These are phyloP conservation scores for Nicotiana knightiana DNA, from an alignment of 257 asterid genomes.

Conservation along the genomic window DNA sequence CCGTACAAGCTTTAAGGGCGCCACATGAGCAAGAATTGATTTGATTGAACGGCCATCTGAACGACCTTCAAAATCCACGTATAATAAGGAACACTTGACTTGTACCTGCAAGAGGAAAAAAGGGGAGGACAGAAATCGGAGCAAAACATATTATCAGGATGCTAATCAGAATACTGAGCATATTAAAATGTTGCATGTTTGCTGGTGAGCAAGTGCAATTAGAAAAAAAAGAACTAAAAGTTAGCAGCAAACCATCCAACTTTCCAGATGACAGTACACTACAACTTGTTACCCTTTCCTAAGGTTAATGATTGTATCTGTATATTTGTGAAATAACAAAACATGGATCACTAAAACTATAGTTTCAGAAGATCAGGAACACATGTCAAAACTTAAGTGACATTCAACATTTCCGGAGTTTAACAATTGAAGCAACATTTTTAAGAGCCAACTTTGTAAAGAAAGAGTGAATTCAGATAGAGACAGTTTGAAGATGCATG, in stretches of 20 bases:
- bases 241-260: background rate
- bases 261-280: background rate
- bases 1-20: constrained; percentile 91
- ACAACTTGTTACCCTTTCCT: no score
- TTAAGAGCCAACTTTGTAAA: background rate
- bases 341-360: background rate
- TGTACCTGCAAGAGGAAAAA: constrained; percentile 47
- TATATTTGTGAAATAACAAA: background rate
- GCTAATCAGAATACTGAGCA: constrained; percentile 1
- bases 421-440: background rate
- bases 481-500: background rate
- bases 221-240: background rate
- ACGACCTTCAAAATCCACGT: constrained; percentile 97
- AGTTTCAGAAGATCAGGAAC: background rate
- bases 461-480: background rate
- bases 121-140: background rate
- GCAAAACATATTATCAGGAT: background rate
- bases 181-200: background rate
- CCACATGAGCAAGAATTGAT: constrained; percentile 87
- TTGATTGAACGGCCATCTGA: constrained; percentile 95
- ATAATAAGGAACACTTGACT: constrained; percentile 80
- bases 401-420: background rate
- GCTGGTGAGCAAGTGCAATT: constrained; percentile 1
- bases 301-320: background rate
- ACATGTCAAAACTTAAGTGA: background rate